A percentile compares a stretch with the other conserved stretches of the same genome.
Evolutionary conservation across 345 rosid genomes (phyloP).

Genomic region (Eutrema heterophyllum): DNA sequence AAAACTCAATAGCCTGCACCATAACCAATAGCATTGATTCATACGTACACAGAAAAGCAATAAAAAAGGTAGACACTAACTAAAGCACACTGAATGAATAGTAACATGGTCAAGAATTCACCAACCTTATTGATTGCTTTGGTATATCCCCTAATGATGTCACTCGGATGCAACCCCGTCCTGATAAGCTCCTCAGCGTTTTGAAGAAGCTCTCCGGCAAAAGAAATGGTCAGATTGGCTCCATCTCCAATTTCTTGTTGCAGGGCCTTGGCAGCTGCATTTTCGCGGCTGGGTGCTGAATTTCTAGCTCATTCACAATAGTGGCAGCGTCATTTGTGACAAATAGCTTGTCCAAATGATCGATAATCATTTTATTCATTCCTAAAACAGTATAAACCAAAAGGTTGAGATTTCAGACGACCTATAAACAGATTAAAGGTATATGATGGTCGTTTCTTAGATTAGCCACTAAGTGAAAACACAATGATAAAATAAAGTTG

Average conservation of each 20-base stretch:
- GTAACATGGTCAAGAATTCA: neutral
- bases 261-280: constrained; percentile 85
- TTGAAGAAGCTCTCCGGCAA: constrained; percentile 92
- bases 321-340: constrained; percentile 96
- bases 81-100: too few relatives aligned
- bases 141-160: constrained; percentile 87
- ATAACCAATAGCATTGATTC: neutral
- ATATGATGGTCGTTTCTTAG: too few relatives aligned
- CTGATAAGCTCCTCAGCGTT: constrained; percentile 93
- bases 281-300: constrained; percentile 98
- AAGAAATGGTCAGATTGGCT: constrained; percentile 83
- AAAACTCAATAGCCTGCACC: constrained; percentile 52
- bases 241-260: constrained; percentile 99
- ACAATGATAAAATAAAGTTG: too few relatives aligned
- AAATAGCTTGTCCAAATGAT: constrained; percentile 87
- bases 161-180: constrained; percentile 92
- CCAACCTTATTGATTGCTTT: constrained; percentile 62
- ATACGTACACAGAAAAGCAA: too few relatives aligned
- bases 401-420: too few relatives aligned
- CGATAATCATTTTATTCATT: constrained; percentile 98
- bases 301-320: constrained; percentile 92
- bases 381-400: constrained; percentile 40
- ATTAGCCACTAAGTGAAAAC: too few relatives aligned
- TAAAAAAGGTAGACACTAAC: too few relatives aligned
- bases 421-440: too few relatives aligned